A percentile compares a stretch with the other conserved stretches of the same genome.
phyloP scores from a whole-genome alignment of 441 rosid species.

The Erysimum pusillum region DNA sequence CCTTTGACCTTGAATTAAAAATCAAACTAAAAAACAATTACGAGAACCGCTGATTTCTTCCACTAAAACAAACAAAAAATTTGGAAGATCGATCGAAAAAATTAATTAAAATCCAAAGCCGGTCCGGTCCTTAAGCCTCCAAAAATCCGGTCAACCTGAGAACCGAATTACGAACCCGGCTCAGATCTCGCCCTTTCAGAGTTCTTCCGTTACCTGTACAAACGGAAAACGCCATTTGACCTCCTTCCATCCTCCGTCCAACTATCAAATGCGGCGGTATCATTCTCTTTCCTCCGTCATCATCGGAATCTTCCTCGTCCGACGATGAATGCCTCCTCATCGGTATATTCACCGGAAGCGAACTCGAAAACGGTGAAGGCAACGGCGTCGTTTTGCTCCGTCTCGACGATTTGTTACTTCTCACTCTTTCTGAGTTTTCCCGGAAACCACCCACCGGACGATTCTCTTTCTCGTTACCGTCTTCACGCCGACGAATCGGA shows the following conservation, averaged over 20 bases:
- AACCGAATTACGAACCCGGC: constrained; percentile 82
- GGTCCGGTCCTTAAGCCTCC: constrained; percentile 56
- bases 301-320: constrained; percentile 54
- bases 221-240: constrained; percentile 80
- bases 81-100: not conserved
- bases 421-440: constrained; percentile 16
- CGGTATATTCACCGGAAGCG: constrained; percentile 67
- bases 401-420: constrained; percentile 11
- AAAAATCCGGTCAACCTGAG: constrained; percentile 87
- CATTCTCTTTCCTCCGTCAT: constrained; percentile 51
- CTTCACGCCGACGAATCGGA: constrained; percentile 21
- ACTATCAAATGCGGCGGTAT: constrained; percentile 82
- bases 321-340: constrained; percentile 31
- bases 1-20: constrained; percentile 34
- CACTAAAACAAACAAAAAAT: constrained; percentile 3
- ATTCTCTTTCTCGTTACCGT: constrained; percentile 33
- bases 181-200: constrained; percentile 84
- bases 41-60: constrained; percentile 34
- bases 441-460: constrained; percentile 30
- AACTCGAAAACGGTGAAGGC: constrained; percentile 38
- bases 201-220: constrained; percentile 87
- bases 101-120: constrained; percentile 14
- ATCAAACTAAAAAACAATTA: constrained; percentile 25
- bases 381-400: constrained; percentile 44
- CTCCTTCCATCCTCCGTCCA: constrained; percentile 60